A percentile compares a stretch with the other conserved stretches of the same genome.
Conservation (phyloP, 768 basidiomycete genomes). For the Serendipita sp. region DNA sequence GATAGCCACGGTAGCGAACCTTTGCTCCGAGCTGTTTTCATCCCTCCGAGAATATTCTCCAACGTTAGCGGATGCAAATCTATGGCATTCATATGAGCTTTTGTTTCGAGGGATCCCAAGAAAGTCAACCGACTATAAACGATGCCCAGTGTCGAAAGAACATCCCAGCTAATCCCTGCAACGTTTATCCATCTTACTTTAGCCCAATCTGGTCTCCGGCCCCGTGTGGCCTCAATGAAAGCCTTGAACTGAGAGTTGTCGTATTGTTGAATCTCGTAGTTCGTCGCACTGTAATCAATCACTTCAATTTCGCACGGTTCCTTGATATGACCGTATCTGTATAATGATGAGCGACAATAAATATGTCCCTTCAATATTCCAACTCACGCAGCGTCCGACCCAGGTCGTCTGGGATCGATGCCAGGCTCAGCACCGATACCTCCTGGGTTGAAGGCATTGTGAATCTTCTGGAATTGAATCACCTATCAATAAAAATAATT, state of each 20-base stretch:
- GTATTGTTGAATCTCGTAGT: slow-evolving; percentile 39
- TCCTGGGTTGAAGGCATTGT: not conserved
- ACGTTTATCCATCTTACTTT: slow-evolving; percentile 65
- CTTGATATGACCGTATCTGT: slow-evolving; percentile 37
- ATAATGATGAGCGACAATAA: not conserved
- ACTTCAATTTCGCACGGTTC: slow-evolving; percentile 52
- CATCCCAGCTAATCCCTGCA: slow-evolving; percentile 54
- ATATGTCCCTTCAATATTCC: not conserved
- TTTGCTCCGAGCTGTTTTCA: not conserved
- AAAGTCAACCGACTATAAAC: slow-evolving; percentile 25
- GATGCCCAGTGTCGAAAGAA: slow-evolving; percentile 48
- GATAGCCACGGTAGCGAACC: not conserved
- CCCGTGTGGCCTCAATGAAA: slow-evolving; percentile 28
- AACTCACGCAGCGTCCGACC: not conserved
- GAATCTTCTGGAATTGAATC: not conserved
- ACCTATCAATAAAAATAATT: not conserved
- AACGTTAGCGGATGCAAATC: not conserved
- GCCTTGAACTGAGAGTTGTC: slow-evolving; percentile 46
- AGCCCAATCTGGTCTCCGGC: slow-evolving; percentile 37
- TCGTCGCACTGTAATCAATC: slow-evolving; percentile 46
- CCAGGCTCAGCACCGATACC: not conserved
- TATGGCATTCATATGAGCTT: not conserved
- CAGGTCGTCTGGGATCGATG: not conserved
- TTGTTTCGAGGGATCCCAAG: not conserved
- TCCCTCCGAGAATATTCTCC: not conserved